Evolutionary conservation across 139 green algal species (phyloP).

Genomic region (Auxenochlorella pyrenoidosa): DNA sequence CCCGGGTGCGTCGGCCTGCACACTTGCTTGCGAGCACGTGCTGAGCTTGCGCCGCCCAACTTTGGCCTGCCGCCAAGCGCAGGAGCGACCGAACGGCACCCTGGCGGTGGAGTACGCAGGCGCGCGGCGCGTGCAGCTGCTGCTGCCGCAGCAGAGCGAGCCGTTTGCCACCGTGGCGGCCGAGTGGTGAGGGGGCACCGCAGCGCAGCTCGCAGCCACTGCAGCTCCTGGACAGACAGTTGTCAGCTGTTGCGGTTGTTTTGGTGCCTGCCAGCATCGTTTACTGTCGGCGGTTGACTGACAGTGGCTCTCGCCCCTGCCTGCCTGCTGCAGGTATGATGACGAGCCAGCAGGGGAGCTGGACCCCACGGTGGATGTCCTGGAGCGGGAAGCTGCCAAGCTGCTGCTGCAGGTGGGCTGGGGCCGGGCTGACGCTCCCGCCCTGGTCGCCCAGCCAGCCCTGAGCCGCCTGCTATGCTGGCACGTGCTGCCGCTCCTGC

Average conservation of each 20-base stretch:
- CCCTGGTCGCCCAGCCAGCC: background rate
- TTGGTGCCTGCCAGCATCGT: background rate
- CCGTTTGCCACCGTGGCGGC: background rate
- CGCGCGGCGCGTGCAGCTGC: constrained; percentile 13
- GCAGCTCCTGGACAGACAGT: too few species aligned
- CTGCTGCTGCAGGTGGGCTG: constrained; percentile 14
- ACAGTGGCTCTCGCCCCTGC: background rate
- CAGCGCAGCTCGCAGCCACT: too few species aligned
- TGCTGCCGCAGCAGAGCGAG: background rate
- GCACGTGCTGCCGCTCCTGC: background rate
- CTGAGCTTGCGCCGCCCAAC: too few species aligned
- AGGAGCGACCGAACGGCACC: background rate
- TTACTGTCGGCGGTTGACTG: too few species aligned
- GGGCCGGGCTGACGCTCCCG: background rate
- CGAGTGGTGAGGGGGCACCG: background rate
- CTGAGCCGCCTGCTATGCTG: too few species aligned
- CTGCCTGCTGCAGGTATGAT: constrained; percentile 13
- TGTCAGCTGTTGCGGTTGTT: background rate
- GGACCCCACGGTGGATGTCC: background rate
- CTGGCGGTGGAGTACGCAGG: constrained; percentile 28
- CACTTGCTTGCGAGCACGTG: too few species aligned
- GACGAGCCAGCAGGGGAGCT: background rate
- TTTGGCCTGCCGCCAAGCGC: background rate
- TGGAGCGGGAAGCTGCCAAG: constrained; percentile 9
- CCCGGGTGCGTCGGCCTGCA: too few species aligned